A percentile compares a stretch with the other conserved stretches of the same genome.
These are phyloP conservation scores for Rhizopogon roseolus DNA, from an alignment of 768 basidiomycete species.

Conservation along the genomic window DNA sequence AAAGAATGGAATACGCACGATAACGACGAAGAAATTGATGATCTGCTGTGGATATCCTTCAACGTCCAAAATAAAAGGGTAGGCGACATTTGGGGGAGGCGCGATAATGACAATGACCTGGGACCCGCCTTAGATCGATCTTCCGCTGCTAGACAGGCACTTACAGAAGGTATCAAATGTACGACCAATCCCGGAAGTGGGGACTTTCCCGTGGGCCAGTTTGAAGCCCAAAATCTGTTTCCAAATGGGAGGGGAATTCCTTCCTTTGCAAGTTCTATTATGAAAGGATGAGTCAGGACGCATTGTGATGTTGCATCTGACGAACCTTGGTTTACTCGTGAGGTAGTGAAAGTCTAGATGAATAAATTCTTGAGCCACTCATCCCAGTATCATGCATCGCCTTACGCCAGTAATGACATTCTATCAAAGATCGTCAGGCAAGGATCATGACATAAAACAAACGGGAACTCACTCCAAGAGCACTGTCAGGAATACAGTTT, in stretches of 20 bases:
- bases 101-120: constrained; percentile 49
- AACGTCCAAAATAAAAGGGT: constrained; percentile 59
- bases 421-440: constrained; percentile 1
- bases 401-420: constrained; percentile 29
- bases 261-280: constrained; percentile 53
- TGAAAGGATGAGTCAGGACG: background rate
- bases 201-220: constrained; percentile 55
- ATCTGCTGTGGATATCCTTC: constrained; percentile 47
- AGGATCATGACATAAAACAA: background rate
- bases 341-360: constrained; percentile 43
- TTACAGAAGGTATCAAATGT: constrained; percentile 48
- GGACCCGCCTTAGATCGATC: constrained; percentile 33
- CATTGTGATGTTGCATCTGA: background rate
- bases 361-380: background rate
- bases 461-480: constrained; percentile 25
- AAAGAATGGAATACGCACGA: constrained; percentile 31
- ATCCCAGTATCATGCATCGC: background rate
- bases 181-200: constrained; percentile 53
- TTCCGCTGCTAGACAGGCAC: constrained; percentile 2
- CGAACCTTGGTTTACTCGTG: constrained; percentile 48
- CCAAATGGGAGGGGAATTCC: constrained; percentile 58
- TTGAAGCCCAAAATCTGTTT: constrained; percentile 56
- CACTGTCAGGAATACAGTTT: constrained; percentile 19
- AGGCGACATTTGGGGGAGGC: constrained; percentile 47
- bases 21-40: constrained; percentile 49